Evolutionary conservation across 2,329 filamentous ascomycete species (phyloP).

Genomic region (Aspergillus transmontanensis): DNA sequence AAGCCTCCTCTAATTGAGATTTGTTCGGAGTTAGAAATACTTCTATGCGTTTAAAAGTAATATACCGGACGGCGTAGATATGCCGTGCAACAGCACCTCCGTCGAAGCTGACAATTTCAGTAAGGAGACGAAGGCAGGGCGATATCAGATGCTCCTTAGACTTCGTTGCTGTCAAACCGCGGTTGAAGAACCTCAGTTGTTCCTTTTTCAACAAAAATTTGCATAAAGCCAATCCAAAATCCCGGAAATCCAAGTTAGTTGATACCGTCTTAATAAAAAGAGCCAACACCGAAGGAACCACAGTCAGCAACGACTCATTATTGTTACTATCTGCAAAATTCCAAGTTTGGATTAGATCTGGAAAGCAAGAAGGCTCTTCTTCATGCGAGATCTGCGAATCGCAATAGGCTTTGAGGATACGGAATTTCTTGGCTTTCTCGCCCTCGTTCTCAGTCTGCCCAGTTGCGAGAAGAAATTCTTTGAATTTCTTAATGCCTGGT

Average conservation of each 20-base stretch:
- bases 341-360: conserved; percentile 87
- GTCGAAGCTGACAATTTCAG: conserved; percentile 83
- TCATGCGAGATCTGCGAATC: conserved; percentile 56
- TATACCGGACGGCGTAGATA: conserved; percentile 75
- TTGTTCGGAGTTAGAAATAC: conserved; percentile 76
- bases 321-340: conserved; percentile 77
- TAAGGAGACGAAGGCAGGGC: conserved; percentile 80
- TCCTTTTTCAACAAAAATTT: conserved; percentile 78
- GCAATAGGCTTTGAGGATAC: conserved; percentile 50
- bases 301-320: conserved; percentile 78
- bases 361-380: conserved; percentile 67
- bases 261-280: conserved; percentile 80
- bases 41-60: conserved; percentile 77
- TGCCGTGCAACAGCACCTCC: conserved; percentile 77
- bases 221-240: conserved; percentile 76
- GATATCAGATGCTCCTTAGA: conserved; percentile 86
- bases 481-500: conserved; percentile 48
- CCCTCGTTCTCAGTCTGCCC: conserved; percentile 36
- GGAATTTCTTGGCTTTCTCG: conserved; percentile 43
- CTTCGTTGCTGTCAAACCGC: conserved; percentile 77
- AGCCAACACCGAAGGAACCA: conserved; percentile 77
- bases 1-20: conserved; percentile 52
- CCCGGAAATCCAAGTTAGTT: conserved; percentile 69
- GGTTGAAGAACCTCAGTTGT: conserved; percentile 77
- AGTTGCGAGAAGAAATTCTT: conserved; percentile 46